Base-by-base conservation (phyloP, 306 rosid species). In the Castanea sativa region DNA sequence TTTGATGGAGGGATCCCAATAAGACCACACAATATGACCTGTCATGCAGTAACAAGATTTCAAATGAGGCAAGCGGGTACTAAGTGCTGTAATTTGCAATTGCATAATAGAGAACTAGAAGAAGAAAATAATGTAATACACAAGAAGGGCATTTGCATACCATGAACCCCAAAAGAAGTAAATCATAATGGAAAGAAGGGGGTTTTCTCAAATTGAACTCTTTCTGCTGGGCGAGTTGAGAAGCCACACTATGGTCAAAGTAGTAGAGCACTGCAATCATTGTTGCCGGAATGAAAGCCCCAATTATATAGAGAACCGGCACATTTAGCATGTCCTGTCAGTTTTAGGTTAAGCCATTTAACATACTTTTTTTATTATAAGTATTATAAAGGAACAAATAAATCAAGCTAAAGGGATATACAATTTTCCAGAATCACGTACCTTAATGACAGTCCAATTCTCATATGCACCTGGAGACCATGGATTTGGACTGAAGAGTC, bases 211-310 rank as follows among this genome's bases (percentile, higher is more conserved):
- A 84, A 82, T 90, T 92, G 89, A 92, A 92, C 68, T 92, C 94
- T 78, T 89, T 87, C 83, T 90, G 97, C 83, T 92, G 97, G 80
- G 97, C 92, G 18, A 92, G 97, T 85, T 92, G 94, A 80, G 97
- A 88, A 73, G 97, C 94, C 70, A 92, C 90, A 83, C 97, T 92
- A 74, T 92, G 97, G 83, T 92, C 97, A 84, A 92, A 92, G 86
- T 92, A 92, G 86, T 90, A 90, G 38, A 92, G 91, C 73, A 90
- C 97, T 0, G 94, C 93, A 81, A 92, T 92, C 97, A 92, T 88
- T 74, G 97, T 90, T 15, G 94, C 97, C 1, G 97, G 97, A 80
- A 92, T 83, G 77, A 89, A 88, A 41, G 97, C 94, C 85, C 94
- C 97, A 61, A 87, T 43, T 29, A 88, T 92, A 73, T 87, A 92